Evolutionary conservation across 2,329 filamentous ascomycete species (phyloP), one percentile per base, ranked within the genome.

Genomic region (Nannizzia gypsea): DNA sequence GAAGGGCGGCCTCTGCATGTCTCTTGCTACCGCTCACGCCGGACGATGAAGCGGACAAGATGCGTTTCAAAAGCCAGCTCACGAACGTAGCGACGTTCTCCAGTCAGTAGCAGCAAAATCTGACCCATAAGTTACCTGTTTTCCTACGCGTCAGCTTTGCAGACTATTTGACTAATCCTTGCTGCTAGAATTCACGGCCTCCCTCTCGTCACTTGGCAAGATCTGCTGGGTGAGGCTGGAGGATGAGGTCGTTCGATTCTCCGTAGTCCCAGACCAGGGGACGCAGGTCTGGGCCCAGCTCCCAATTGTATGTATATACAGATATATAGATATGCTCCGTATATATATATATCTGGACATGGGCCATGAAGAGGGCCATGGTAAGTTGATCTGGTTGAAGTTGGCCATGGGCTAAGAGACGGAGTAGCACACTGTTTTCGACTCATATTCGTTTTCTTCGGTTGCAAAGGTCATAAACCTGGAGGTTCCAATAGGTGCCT

Each of bases 381-480:
- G 1, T 11, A 36, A 36, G 31, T 36, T 36, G 31, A 36, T 36
- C 13, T 13, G 13, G 13, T 13, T 3, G 22, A 24, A 50, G 44
- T 26, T 26, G 44, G 26, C 22, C 20, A 50, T 5, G 44, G 50
- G 59, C 48, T 42, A 8, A 31, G 50, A 20, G 40, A 42, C 22
- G 36, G 36, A n/a, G 59, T 65, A 73, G 80, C 89, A 95, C 69
- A 85, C 90, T 66, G 90, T 99, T 67, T 97, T 99, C 73, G 89
- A 95, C 82, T 90, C 70, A 65, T 96, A 95, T 76, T 83, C 84
- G 59, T 85, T 97, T 66, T 87, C 96, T 72, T 96, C 91, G 56
- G 88, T 88, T 57, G 87, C 90, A 55, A 96, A 96, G 74, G 89
- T 90, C 58, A 96, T 99, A 76, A 96, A 99, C 74, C 86, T 99